These are phyloP conservation scores for Pyronema domesticum DNA, from an alignment of 495 filamentous ascomycete species.

Conservation along the genomic window DNA sequence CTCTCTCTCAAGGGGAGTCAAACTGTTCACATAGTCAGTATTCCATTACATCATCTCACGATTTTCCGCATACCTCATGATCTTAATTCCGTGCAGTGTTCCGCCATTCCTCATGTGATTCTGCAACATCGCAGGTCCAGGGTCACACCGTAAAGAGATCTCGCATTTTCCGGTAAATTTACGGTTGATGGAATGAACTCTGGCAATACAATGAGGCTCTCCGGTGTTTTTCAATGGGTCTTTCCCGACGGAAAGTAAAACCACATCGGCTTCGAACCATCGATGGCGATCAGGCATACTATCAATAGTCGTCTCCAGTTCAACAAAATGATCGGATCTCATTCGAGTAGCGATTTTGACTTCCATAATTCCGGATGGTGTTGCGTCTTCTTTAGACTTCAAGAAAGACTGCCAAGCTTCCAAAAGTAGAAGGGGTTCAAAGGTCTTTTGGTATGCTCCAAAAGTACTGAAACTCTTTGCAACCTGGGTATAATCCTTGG, in stretches of 20 bases:
- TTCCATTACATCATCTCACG: constrained; percentile 28
- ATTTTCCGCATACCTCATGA: constrained; percentile 29
- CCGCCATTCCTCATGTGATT: constrained; percentile 23
- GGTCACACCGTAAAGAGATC: constrained; percentile 62
- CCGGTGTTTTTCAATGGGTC: constrained; percentile 42
- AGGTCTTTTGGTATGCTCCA: constrained; percentile 65
- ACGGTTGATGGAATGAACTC: constrained; percentile 57
- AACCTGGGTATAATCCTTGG: constrained; percentile 53
- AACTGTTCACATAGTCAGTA: constrained; percentile 29
- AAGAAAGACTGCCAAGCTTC: constrained; percentile 94
- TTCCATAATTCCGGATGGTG: constrained; percentile 53
- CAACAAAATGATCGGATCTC: constrained; percentile 80
- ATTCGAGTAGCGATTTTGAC: constrained; percentile 71
- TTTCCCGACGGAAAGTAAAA: constrained; percentile 57
- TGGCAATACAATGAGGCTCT: constrained; percentile 66
- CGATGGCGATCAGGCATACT: constrained; percentile 40
- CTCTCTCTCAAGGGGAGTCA: constrained; percentile 85
- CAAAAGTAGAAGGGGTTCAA: constrained; percentile 74
- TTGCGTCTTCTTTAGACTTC: constrained; percentile 66
- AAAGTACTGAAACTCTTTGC: constrained; percentile 58
- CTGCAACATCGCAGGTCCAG: constrained; percentile 33
- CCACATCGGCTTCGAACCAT: constrained; percentile 65
- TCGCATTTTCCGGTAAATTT: constrained; percentile 59
- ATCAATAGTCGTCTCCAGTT: constrained; percentile 66
- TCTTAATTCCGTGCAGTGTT: constrained; percentile 26